Evolutionary conservation across 2,329 filamentous ascomycete genomes (phyloP).

Genomic region (Hypoxylon sp.): DNA sequence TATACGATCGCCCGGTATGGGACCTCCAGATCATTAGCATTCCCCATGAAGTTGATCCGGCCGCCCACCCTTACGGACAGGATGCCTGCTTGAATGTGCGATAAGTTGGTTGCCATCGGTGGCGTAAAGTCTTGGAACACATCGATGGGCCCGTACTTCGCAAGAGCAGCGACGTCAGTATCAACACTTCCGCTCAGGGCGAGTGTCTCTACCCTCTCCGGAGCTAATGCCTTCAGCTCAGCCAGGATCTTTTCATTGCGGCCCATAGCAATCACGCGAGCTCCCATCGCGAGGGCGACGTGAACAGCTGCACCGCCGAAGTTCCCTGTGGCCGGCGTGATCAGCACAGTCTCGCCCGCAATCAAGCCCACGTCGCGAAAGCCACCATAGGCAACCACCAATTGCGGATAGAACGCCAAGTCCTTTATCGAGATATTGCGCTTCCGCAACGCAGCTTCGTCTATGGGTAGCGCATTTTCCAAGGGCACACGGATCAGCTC

Average conservation of each 20-base stretch:
- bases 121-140: slow-evolving; percentile 37
- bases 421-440: slow-evolving; percentile 16
- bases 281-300: slow-evolving; percentile 42
- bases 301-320: slow-evolving; percentile 41
- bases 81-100: slow-evolving; percentile 33
- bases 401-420: slow-evolving; percentile 29
- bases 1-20: slow-evolving; percentile 14
- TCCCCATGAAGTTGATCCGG: slow-evolving; percentile 31
- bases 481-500: slow-evolving; percentile 37
- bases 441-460: slow-evolving; percentile 29
- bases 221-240: slow-evolving; percentile 31
- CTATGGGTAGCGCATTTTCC: slow-evolving; percentile 39
- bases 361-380: slow-evolving; percentile 30
- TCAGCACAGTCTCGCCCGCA: slow-evolving; percentile 39
- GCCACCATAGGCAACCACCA: slow-evolving; percentile 36
- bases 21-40: slow-evolving; percentile 22
- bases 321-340: slow-evolving; percentile 41
- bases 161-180: slow-evolving; percentile 29
- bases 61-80: slow-evolving; percentile 32
- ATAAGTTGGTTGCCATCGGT: slow-evolving; percentile 17
- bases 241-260: slow-evolving; percentile 35
- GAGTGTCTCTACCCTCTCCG: slow-evolving; percentile 36
- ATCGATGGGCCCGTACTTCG: slow-evolving; percentile 31
- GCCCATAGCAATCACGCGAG: slow-evolving; percentile 42
- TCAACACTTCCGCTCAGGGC: slow-evolving; percentile 29